phyloP scores from a whole-genome alignment of 352 stramenopile genomes.

The Phytophthora pinifolia region DNA sequence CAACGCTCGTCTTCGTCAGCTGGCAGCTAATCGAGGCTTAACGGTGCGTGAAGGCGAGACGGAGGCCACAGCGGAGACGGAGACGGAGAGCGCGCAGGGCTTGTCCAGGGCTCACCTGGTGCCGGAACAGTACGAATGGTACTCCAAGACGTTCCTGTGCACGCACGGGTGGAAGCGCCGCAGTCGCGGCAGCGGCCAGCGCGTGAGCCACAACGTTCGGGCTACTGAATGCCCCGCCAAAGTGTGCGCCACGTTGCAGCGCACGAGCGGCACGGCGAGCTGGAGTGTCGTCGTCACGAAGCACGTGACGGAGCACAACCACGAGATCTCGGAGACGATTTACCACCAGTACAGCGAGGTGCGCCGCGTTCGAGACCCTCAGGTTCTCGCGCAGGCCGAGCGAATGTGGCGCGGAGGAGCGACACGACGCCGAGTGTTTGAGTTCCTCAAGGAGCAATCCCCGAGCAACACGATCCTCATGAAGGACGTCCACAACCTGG shows the following conservation, averaged over 20 bases:
- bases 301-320: constrained; percentile 71
- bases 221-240: constrained; percentile 70
- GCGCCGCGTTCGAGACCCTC: constrained; percentile 61
- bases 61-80: constrained; percentile 1
- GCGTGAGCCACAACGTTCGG: constrained; percentile 66
- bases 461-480: constrained; percentile 59
- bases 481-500: constrained; percentile 84
- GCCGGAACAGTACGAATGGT: constrained; percentile 65
- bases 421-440: constrained; percentile 63
- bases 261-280: constrained; percentile 22
- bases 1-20: constrained; percentile 57
- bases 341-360: constrained; percentile 76
- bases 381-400: constrained; percentile 55
- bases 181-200: constrained; percentile 65
- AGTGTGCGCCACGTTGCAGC: constrained; percentile 70
- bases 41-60: constrained; percentile 25
- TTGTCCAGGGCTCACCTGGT: constrained; percentile 49
- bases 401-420: constrained; percentile 58
- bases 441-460: constrained; percentile 70
- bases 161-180: constrained; percentile 79
- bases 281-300: constrained; percentile 79
- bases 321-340: constrained; percentile 54
- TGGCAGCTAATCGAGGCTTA: constrained; percentile 41
- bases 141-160: constrained; percentile 81
- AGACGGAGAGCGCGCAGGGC: constrained; percentile 17